These are phyloP conservation scores for Thermomucor indicae-seudaticae DNA, from an alignment of 371 early-diverging fungal genomes.

Conservation along the genomic window DNA sequence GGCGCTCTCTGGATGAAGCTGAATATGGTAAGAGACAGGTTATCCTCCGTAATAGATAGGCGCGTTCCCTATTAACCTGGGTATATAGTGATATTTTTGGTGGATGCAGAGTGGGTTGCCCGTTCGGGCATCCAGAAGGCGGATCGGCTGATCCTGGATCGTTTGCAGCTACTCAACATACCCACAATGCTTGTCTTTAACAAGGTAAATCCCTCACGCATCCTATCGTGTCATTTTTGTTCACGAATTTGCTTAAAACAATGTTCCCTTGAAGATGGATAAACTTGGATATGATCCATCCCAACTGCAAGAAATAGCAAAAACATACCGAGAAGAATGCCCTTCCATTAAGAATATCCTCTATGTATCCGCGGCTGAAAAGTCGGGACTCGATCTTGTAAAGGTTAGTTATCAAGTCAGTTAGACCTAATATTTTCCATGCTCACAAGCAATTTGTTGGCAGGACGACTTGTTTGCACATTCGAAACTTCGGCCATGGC, in stretches of 20 bases:
- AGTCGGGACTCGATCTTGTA: not conserved
- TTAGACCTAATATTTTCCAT: conserved; percentile 26
- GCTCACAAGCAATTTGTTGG: conserved; percentile 1
- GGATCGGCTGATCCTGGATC: conserved; percentile 56
- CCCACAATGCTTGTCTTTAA: conserved; percentile 69
- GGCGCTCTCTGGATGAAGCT: conserved; percentile 70
- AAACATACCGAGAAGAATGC: conserved; percentile 23
- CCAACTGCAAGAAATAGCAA: conserved; percentile 29
- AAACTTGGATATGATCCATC: conserved; percentile 37
- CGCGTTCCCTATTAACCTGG: not conserved
- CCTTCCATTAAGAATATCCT: conserved; percentile 23
- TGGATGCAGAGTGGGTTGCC: conserved; percentile 58
- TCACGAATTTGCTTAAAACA: not conserved
- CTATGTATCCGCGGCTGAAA: conserved; percentile 16
- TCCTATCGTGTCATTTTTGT: not conserved
- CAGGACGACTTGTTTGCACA: conserved; percentile 37
- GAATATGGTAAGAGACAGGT: conserved; percentile 40
- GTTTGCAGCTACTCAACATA: conserved; percentile 34
- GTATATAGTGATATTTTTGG: conserved; percentile 47
- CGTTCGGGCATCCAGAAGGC: conserved; percentile 33
- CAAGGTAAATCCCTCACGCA: conserved; percentile 43
- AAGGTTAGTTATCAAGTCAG: too few relatives aligned
- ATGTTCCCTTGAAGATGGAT: conserved; percentile 42
- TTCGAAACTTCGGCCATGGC: conserved; percentile 55
- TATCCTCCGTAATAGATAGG: not conserved